These are phyloP conservation scores for Solanum arcanum DNA, from an alignment of 257 asterid genomes.

Conservation along the genomic window DNA sequence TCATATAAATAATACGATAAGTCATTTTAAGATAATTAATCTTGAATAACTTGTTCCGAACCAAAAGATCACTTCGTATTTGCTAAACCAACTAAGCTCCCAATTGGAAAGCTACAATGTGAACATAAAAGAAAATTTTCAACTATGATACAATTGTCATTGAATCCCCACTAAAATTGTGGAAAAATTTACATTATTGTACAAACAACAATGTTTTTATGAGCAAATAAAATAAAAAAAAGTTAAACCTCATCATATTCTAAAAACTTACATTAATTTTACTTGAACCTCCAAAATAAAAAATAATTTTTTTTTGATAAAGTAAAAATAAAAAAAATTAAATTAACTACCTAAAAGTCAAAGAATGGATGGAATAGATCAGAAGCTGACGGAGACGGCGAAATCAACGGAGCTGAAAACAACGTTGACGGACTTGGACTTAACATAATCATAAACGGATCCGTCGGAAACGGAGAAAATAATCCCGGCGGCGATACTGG, in stretches of 20 bases:
- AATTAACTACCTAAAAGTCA: conserved; percentile 32
- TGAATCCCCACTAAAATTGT: background rate
- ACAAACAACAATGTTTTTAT: background rate
- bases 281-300: background rate
- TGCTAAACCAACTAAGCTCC: background rate
- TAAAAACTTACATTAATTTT: background rate
- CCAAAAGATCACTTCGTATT: background rate
- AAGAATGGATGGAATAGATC: conserved; percentile 61
- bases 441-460: conserved; percentile 54
- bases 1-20: no score
- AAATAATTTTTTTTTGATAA: no score
- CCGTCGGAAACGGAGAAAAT: conserved; percentile 56
- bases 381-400: conserved; percentile 49
- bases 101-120: background rate
- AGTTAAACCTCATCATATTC: background rate
- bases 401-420: conserved; percentile 58
- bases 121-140: background rate
- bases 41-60: no score
- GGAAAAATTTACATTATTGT: background rate
- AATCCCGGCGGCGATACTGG: conserved; percentile 64
- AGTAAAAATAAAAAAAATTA: background rate
- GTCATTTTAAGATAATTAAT: no score
- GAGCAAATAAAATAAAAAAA: background rate
- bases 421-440: conserved; percentile 62
- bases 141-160: background rate